Evolutionary conservation across 2,329 filamentous ascomycete genomes (phyloP), one percentile per base, ranked within the genome.

Genomic region (Aspergillus neotritici): DNA sequence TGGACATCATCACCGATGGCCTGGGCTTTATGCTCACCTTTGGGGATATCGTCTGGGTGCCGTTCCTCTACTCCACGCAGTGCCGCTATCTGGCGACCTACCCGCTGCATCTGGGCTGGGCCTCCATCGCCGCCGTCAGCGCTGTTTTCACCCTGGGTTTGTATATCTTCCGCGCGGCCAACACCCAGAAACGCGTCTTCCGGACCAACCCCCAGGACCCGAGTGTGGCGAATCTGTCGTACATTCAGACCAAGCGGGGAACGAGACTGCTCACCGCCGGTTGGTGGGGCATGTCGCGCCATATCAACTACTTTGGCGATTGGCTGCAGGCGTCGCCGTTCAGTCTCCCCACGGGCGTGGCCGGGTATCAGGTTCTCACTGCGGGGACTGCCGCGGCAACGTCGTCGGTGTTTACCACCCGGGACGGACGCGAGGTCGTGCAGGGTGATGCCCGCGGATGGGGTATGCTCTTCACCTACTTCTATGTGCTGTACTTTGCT

Each of bases 21-120:
- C 94, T 95, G 56, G 90, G 90, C 41, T 87, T 88, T 70, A 95
- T 95, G 90, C 77, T 96, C 25, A 73, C 86, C 2, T 95, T 95
- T 62, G 90, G 88, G 45, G 89, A 95, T 59, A 75, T 95, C 3
- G 85, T 84, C 48, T 95, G 90, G 90, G 77, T 94, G 2, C 90
- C 90, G 0, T 94, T 94, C 64, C 76, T 87, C 46, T 95, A 94
- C 73, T 84, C 81, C 5, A 73, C 86, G 13, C 89, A 94, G 65
- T 80, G 84, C 4, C 82, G 86, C 37, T 95, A 95, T 65, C 79
- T 96, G 4, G 78, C 88, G 0, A 75, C 83, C 5, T 83, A 91
- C 62, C 89, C 90, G 0, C 71, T 88, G 9, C 75, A 80, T 5
- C 81, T 95, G 4, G 87, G 87, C 1, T 71, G 78, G 28, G 50